Percentiles rank a stretch among this genome's conserved stretches.
These are phyloP conservation scores for Epichloe hybrida DNA, from an alignment of 2,329 filamentous ascomycete species.

Conservation along the genomic window DNA sequence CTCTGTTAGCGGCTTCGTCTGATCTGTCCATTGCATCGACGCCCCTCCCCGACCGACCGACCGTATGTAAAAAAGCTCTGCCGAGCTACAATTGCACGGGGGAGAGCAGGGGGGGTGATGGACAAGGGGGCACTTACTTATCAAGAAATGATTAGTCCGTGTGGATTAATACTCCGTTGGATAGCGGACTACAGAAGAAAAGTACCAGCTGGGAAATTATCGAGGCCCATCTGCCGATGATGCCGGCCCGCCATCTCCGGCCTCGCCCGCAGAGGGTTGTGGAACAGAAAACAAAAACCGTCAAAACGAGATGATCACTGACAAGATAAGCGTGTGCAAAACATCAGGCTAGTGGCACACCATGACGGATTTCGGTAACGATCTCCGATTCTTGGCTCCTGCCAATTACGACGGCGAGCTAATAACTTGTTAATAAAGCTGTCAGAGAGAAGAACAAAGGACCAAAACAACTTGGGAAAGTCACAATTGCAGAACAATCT, in stretches of 20 bases:
- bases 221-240: background rate
- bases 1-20: too few relatives aligned
- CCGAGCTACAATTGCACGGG: background rate
- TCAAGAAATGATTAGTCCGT: too few relatives aligned
- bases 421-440: too few relatives aligned
- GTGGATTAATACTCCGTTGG: too few relatives aligned
- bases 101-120: background rate
- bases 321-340: background rate
- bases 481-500: too few relatives aligned
- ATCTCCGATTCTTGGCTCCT: background rate
- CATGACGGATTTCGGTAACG: background rate
- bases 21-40: background rate
- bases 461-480: background rate
- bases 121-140: too few relatives aligned
- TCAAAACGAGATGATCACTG: background rate
- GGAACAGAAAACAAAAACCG: background rate
- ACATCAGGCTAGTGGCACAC: background rate
- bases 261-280: too few relatives aligned
- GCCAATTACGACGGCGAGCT: too few relatives aligned
- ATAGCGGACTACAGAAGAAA: too few relatives aligned
- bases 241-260: background rate
- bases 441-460: background rate
- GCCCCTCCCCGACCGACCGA: background rate
- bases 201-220: too few relatives aligned
- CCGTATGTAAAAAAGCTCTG: background rate